These are phyloP conservation scores for Cenococcum geophilum DNA, from an alignment of 495 filamentous ascomycete genomes.

Conservation along the genomic window DNA sequence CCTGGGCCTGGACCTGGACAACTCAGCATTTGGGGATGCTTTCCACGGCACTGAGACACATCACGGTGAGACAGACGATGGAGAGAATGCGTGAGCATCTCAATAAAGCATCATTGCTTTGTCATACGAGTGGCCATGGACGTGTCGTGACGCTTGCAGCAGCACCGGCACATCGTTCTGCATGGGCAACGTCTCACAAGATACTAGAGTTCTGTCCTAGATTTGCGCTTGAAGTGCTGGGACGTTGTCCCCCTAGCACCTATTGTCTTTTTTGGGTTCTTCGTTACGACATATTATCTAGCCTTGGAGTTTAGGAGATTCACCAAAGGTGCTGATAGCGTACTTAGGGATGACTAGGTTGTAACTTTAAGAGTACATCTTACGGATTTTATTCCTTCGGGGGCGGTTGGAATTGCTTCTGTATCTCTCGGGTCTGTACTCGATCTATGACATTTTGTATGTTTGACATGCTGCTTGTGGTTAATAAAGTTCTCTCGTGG, in stretches of 20 bases:
- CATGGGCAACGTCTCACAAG: neutral
- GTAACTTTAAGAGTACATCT: no score
- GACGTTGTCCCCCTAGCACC: neutral
- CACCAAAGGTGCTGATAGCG: neutral
- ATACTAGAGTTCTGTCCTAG: neutral
- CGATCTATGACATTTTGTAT: neutral
- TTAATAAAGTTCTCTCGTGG: neutral
- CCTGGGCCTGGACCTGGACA: conserved; percentile 50
- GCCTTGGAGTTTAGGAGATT: neutral
- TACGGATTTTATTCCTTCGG: no score
- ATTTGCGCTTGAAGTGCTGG: neutral
- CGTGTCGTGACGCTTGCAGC: neutral
- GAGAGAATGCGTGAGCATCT: conserved; percentile 6
- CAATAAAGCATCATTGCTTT: neutral
- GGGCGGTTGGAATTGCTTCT: neutral
- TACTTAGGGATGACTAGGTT: neutral
- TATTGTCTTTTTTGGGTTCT: neutral
- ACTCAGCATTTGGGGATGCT: conserved; percentile 58
- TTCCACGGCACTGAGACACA: conserved; percentile 51
- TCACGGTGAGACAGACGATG: conserved; percentile 37
- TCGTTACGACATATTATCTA: neutral
- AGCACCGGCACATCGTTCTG: neutral
- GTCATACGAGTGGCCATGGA: neutral
- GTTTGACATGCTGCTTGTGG: neutral
- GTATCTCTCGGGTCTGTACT: neutral